Base-by-base conservation (phyloP, 345 rosid species). In the Crucihimalaya himalaica region DNA sequence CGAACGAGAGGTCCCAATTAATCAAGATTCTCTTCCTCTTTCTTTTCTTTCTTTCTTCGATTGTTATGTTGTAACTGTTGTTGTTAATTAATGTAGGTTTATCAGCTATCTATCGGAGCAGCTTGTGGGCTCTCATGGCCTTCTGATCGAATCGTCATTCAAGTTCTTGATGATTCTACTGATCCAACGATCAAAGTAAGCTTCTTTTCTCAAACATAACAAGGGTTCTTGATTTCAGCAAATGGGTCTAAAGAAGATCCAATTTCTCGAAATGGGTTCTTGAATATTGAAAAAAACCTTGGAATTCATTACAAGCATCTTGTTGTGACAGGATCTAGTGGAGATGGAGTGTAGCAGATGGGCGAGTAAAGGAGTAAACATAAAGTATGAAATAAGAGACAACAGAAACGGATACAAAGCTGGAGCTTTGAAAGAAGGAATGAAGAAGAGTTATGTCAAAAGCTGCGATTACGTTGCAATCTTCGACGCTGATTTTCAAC, bases 51-150 rank as follows among this genome's bases (percentile, higher is more conserved):
- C 9, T 15, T 52, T 0, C 8, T 9, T 40, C 4, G 4, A 62
- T 34, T 61, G 16, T 55, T 34, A 1, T 12, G 4, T 18, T 18
- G 5, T 20, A 10, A 1, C 1, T 37, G 4, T 48, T 31, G 18
- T 40, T 28, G 4, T 40, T 16, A 25, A 11, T 52, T 11, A 47
- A 13, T 72, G 40, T 10, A 91, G 97, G 97, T 92, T 56, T 92
- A 88, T 66, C 96, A 88, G 63, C 75, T 89, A 6, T 92, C 97
- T 1, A 94, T 94, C 7, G 95, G 98, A 71, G 98, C 98, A 43
- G 97, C 97, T 12, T 94, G 97, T 75, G 96, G 97, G 0, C 96
- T 95, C 57, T 92, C 99, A 0, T 90, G 99, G 99, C 99, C 99
- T 14, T 87, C 97, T 12, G 98, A 90, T 79, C 83, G 98, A 37